Conservation (phyloP, 176 grass and related monocot species). For the Alloteropsis semialata region DNA sequence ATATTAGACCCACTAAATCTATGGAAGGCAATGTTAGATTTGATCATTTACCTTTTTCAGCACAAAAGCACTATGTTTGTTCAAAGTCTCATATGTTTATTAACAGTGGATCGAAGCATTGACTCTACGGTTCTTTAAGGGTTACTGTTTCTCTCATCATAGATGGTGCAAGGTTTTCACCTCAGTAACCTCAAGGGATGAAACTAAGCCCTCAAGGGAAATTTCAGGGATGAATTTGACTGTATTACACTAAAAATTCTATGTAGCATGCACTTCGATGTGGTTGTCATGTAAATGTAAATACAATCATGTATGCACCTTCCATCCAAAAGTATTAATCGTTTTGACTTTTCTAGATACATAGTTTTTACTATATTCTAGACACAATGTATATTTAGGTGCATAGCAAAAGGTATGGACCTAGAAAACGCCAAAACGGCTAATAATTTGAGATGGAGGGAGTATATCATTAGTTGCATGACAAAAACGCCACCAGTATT, state of each 20-base stretch:
- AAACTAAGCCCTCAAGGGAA: background rate
- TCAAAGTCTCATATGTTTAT: background rate
- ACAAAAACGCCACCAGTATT: too few species aligned
- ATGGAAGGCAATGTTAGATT: background rate
- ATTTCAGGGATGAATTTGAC: background rate
- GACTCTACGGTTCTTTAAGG: too few species aligned
- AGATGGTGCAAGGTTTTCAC: background rate
- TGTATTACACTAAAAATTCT: background rate
- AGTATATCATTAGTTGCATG: too few species aligned
- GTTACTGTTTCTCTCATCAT: too few species aligned
- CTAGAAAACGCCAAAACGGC: too few species aligned
- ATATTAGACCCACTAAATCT: background rate
- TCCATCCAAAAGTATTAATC: too few species aligned
- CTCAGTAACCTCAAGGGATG: too few species aligned
- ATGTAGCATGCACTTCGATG: background rate
- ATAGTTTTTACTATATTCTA: too few species aligned
- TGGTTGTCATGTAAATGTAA: background rate
- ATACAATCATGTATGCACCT: background rate
- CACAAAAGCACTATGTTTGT: background rate
- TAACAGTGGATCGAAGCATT: background rate
- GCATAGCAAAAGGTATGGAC: too few species aligned
- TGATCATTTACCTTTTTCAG: background rate
- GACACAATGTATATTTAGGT: too few species aligned
- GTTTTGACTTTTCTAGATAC: too few species aligned
- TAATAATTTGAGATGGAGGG: too few species aligned